Base-by-base conservation (phyloP, 805 yeast species). In the Candida caryicola region DNA sequence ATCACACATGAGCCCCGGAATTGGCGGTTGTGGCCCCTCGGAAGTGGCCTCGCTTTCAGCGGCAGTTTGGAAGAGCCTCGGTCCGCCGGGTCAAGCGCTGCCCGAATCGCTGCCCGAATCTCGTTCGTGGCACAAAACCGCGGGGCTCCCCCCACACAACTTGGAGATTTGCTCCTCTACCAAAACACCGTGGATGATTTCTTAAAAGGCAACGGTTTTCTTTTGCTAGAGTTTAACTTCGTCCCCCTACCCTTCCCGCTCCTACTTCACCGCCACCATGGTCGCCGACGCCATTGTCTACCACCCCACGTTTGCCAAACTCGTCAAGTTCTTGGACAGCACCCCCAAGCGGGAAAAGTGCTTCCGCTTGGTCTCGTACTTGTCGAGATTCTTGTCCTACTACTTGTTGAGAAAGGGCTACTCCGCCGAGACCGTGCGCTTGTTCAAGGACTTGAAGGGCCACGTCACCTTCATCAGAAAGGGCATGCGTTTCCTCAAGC, bases 401-500 rank as follows among this genome's bases (percentile, higher is more conserved):
- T 78, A 80, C 55, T 69, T 77, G 35, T 69, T 71, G 32, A 74
- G 81, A 50, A 64, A 70, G 48, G 87, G 86, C 15, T 76, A 66
- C 54, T 52, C 77, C 19, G 57, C 57, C 39, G 73, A 70, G 37
- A 47, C 69, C 5, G 73, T 82, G 23, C 60, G 62, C 33, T 58
- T 74, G 42, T 73, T 79, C 57, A 74, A 73, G 49, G 67, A 73
- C 16, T 60, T 88, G 45, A 85, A 82, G 63, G 58, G 57, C 31
- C 79, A 83, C 46, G 74, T 87, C 21, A 74, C 86, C 2, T 60
- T 82, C 42, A 73, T 86, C 45, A 80, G 98, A 60, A 91, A 91
- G 67, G 81, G 89, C 16, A 65, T 90, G 69, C 77, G 97, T 54
- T 79, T 83, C 54, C 76, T 88, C 46, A 90, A 89, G 64, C 95